phyloP scores from a whole-genome alignment of 805 yeast genomes.

The Myxozyma lipomycoides region DNA sequence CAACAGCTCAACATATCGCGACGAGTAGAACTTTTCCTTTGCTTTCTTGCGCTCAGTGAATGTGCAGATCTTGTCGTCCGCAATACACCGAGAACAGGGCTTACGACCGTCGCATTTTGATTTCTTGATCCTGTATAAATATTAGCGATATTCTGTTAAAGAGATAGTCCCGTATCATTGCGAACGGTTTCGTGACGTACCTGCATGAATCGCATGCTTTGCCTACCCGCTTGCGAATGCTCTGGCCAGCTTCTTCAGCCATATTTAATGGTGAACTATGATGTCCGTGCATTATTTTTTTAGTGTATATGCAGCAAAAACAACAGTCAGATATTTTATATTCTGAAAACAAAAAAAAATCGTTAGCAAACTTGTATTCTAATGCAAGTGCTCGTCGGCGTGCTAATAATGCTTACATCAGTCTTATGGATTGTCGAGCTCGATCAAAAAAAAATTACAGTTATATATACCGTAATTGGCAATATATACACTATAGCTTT shows the following conservation, averaged over 20 bases:
- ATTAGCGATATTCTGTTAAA: background rate
- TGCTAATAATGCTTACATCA: too few relatives aligned
- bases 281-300: background rate
- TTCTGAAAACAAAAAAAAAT: too few relatives aligned
- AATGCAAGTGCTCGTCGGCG: too few relatives aligned
- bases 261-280: background rate
- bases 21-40: conserved; percentile 55
- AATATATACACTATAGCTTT: too few relatives aligned
- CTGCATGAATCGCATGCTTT: conserved; percentile 52
- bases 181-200: background rate
- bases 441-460: too few relatives aligned
- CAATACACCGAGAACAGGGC: conserved; percentile 50
- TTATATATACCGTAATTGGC: too few relatives aligned
- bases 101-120: conserved; percentile 44
- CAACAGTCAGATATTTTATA: too few relatives aligned
- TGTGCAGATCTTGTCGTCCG: conserved; percentile 55
- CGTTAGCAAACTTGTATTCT: too few relatives aligned
- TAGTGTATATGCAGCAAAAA: too few relatives aligned
- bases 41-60: conserved; percentile 51
- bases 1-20: conserved; percentile 53
- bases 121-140: conserved; percentile 17
- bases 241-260: conserved; percentile 9
- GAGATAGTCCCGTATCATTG: background rate
- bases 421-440: too few relatives aligned
- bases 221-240: conserved; percentile 41